Evolutionary conservation across 1,284 basidiomycete species (phyloP), one percentile per base, ranked within the genome.

Genomic region (Papiliotrema nemorosa): DNA sequence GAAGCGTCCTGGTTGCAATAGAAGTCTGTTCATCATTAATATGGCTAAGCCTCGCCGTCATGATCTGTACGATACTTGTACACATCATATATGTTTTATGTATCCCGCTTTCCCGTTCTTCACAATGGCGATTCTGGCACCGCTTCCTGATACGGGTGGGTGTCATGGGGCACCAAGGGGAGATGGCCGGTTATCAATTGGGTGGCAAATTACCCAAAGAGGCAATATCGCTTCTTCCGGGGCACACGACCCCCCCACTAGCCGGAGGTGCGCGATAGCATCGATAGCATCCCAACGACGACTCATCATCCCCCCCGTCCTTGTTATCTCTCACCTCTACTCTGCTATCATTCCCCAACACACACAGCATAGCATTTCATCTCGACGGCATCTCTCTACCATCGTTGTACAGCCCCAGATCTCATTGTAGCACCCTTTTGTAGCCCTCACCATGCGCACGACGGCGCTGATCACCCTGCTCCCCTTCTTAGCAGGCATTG

Each of bases 381-480:
- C 31, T 33, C 16, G 16, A 5, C 33, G 31, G 36, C 42, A 45
- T 43, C 26, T 26, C 18, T 47, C 29, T 29, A 20, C 5, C 35
- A 25, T 36, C 49, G n/a, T 16, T 34, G 31, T 33, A 33, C 10
- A 33, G 10, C 31, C 31, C 31, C 31, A n/a, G 37, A 44, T 33
- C 47, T 51, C 25, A 40, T n/a, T n/a, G n/a, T n/a, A n/a, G n/a
- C n/a, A n/a, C n/a, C n/a, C n/a, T n/a, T n/a, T n/a, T n/a, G n/a
- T n/a, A n/a, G n/a, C n/a, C 26, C 22, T n/a, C 59, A 60, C 51
- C 58, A 74, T 74, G 72, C 69, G 66, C 55, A 52, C 62, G 18
- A 47, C 70, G 21, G 71, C 71, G 53, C 69, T 74, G 49, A 41
- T 74, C 45, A 55, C 73, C 43, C 64, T 75, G 40, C 62, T 75